A percentile compares a stretch with the other conserved stretches of the same genome.
phyloP scores from a whole-genome alignment of 106 monocot genomes.

The Triglochin maritima region DNA sequence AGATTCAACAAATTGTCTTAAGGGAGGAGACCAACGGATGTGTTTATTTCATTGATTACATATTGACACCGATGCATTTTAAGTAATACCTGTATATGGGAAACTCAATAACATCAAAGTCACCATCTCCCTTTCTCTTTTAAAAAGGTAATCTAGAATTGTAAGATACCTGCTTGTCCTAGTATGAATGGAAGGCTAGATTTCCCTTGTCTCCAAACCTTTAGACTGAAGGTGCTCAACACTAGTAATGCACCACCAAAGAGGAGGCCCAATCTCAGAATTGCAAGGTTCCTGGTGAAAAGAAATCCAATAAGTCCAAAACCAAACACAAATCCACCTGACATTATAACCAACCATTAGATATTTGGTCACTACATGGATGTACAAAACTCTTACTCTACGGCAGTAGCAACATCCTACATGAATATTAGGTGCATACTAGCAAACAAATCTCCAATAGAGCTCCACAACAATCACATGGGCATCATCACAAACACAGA shows the following conservation, averaged over 20 bases:
- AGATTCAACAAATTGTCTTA: too few species aligned
- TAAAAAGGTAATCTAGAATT: background rate
- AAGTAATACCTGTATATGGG: too few species aligned
- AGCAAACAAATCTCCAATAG: too few species aligned
- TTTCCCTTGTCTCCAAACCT: conserved; percentile 48
- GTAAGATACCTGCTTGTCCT: conserved; percentile 46
- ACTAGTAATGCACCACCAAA: conserved; percentile 38
- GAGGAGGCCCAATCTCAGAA: conserved; percentile 29
- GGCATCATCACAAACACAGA: too few species aligned
- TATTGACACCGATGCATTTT: too few species aligned
- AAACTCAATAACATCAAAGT: too few species aligned
- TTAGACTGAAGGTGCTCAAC: conserved; percentile 39
- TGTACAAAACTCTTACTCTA: background rate
- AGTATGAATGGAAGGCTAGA: conserved; percentile 51
- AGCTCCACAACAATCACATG: too few species aligned
- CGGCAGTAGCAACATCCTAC: background rate
- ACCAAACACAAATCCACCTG: conserved; percentile 48
- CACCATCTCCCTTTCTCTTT: too few species aligned
- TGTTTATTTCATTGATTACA: too few species aligned
- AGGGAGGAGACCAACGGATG: too few species aligned
- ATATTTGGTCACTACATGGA: background rate
- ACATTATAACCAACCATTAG: background rate
- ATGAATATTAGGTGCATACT: background rate
- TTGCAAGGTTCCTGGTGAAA: conserved; percentile 37
- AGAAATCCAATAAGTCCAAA: conserved; percentile 45